Evolutionary conservation across 352 stramenopile genomes (phyloP).

Genomic region (Phytophthora niederhauseri): DNA sequence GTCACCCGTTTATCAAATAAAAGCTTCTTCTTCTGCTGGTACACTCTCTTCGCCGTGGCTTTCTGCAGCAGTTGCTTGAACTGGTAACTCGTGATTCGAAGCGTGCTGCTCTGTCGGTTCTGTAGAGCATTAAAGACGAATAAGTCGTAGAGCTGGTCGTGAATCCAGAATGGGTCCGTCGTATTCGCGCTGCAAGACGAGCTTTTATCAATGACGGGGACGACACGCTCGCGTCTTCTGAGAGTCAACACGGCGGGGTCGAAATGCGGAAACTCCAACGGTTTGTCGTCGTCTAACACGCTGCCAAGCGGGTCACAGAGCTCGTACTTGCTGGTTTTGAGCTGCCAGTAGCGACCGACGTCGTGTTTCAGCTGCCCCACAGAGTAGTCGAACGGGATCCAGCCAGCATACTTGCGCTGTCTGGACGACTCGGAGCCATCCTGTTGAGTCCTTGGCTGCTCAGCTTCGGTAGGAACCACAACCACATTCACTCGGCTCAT

Average conservation of each 20-base stretch:
- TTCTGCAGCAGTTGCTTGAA: conserved; percentile 70
- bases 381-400: conserved; percentile 58
- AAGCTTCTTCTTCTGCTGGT: conserved; percentile 41
- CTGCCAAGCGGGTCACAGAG: conserved; percentile 37
- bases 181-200: not conserved
- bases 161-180: conserved; percentile 57
- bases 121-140: conserved; percentile 67
- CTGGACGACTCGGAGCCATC: not conserved
- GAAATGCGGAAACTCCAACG: conserved; percentile 21
- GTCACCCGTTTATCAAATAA: conserved; percentile 49
- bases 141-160: conserved; percentile 67
- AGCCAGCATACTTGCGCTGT: conserved; percentile 34
- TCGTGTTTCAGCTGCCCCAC: conserved; percentile 52
- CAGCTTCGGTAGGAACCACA: conserved; percentile 13
- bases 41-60: conserved; percentile 23
- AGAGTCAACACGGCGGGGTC: conserved; percentile 26
- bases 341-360: conserved; percentile 50
- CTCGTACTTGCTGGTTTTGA: conserved; percentile 50
- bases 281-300: conserved; percentile 29
- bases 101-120: conserved; percentile 48
- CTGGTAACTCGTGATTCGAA: conserved; percentile 64
- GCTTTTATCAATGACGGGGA: not conserved
- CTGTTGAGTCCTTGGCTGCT: not conserved
- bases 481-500: conserved; percentile 37
- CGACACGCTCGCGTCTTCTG: conserved; percentile 7